Conservation (phyloP, 495 filamentous ascomycete species). For the Massariosphaeria phaeospora region DNA sequence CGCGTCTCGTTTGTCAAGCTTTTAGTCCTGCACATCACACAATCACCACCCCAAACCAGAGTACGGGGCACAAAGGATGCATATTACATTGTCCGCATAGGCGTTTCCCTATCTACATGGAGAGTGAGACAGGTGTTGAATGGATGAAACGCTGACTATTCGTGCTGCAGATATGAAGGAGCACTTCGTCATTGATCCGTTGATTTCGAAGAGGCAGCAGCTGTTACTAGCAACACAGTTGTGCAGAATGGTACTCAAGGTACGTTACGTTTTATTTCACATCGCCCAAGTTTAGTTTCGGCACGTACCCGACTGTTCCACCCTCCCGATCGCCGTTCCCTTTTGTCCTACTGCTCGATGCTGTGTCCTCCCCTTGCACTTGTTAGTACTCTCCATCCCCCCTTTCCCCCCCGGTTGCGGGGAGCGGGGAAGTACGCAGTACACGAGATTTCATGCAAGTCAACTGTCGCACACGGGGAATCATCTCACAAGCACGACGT, state of each 20-base stretch:
- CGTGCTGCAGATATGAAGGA: slow-evolving; percentile 73
- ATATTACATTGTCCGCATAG: background rate
- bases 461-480: slow-evolving; percentile 5
- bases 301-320: too few species aligned
- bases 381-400: background rate
- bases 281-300: slow-evolving; percentile 3
- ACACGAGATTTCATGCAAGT: background rate
- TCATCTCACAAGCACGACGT: slow-evolving; percentile 8
- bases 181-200: slow-evolving; percentile 93
- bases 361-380: background rate
- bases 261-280: slow-evolving; percentile 45
- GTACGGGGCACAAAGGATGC: background rate
- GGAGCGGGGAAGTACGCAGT: slow-evolving; percentile 7
- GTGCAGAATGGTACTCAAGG: slow-evolving; percentile 98
- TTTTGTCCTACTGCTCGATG: background rate
- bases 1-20: slow-evolving; percentile 24
- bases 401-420: slow-evolving; percentile 2
- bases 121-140: background rate
- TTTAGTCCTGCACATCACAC: slow-evolving; percentile 15
- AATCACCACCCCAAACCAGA: slow-evolving; percentile 1
- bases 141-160: slow-evolving; percentile 20
- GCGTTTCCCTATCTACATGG: background rate
- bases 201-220: slow-evolving; percentile 97
- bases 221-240: slow-evolving; percentile 93
- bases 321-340: background rate